Evolutionary conservation across 805 yeast genomes (phyloP).

Genomic region (Saccharomycopsis oosterbeekiorum): DNA sequence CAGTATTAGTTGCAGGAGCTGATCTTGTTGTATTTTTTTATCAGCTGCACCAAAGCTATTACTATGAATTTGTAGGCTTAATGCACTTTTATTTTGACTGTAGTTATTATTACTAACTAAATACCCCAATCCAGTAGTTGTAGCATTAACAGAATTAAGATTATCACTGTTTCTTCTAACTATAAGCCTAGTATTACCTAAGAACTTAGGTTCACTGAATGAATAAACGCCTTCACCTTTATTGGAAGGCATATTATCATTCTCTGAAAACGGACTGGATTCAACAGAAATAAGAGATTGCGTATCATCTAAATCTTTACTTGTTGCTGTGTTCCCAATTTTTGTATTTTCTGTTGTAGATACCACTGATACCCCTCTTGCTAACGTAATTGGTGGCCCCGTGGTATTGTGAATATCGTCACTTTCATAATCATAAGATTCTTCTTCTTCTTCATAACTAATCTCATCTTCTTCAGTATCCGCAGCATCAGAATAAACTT

Average conservation of each 20-base stretch:
- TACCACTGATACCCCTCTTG: not conserved
- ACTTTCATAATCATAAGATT: not conserved
- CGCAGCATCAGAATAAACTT: not conserved
- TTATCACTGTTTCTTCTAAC: not conserved
- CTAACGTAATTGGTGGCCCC: not conserved
- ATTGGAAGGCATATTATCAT: not conserved
- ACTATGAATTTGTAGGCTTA: not conserved
- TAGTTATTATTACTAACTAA: not conserved
- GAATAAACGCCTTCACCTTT: not conserved
- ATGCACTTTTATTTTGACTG: not conserved
- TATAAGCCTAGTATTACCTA: not conserved
- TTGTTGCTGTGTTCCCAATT: not conserved
- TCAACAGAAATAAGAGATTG: not conserved
- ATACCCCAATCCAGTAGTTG: not conserved
- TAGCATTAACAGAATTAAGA: not conserved
- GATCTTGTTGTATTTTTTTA: not conserved
- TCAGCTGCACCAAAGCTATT: not conserved
- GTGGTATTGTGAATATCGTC: not conserved
- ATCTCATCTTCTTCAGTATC: not conserved
- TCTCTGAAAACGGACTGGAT: not conserved
- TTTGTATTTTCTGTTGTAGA: not conserved
- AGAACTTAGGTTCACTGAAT: not conserved
- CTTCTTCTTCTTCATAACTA: not conserved
- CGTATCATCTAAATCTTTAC: not conserved
- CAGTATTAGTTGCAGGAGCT: not conserved